phyloP scores from a whole-genome alignment of 2,329 filamentous ascomycete genomes.

The Helminthosporium solani region DNA sequence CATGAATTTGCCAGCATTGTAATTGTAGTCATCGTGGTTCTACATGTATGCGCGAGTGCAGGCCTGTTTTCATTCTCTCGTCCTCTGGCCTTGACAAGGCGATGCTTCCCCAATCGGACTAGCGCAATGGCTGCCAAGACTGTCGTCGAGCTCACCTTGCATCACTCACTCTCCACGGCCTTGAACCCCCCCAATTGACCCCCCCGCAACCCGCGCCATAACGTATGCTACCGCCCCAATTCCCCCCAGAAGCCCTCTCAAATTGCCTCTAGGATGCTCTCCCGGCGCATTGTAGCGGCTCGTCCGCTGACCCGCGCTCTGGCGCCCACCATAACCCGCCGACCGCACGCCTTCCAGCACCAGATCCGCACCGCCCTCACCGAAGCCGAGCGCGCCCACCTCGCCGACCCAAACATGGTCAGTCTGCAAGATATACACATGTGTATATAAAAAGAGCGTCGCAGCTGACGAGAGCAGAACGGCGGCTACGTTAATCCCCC shows the following conservation, averaged over 20 bases:
- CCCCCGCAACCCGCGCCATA: constrained; percentile 26
- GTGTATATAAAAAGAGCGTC: no score
- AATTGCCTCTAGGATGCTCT: constrained; percentile 42
- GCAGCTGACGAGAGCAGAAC: constrained; percentile 58
- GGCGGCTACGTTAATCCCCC: constrained; percentile 81
- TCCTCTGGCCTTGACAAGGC: no score
- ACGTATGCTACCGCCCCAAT: constrained; percentile 27
- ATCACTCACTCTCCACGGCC: constrained; percentile 27
- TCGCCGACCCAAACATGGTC: constrained; percentile 60
- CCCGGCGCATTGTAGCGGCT: constrained; percentile 45
- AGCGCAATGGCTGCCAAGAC: background rate
- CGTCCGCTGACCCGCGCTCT: constrained; percentile 43
- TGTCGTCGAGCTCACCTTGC: constrained; percentile 20
- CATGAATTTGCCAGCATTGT: no score
- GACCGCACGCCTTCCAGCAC: constrained; percentile 39
- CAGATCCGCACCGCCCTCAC: constrained; percentile 37
- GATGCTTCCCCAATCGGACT: background rate
- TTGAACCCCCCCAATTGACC: no score
- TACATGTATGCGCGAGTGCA: no score
- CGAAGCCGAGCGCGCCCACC: constrained; percentile 47
- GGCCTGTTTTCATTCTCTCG: no score
- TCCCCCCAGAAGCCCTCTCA: constrained; percentile 44
- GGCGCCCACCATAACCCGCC: constrained; percentile 31
- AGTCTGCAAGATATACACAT: no score
- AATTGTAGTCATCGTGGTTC: no score